phyloP scores from a whole-genome alignment of 2,329 filamentous ascomycete species.

The Hypoxylon sp. region DNA sequence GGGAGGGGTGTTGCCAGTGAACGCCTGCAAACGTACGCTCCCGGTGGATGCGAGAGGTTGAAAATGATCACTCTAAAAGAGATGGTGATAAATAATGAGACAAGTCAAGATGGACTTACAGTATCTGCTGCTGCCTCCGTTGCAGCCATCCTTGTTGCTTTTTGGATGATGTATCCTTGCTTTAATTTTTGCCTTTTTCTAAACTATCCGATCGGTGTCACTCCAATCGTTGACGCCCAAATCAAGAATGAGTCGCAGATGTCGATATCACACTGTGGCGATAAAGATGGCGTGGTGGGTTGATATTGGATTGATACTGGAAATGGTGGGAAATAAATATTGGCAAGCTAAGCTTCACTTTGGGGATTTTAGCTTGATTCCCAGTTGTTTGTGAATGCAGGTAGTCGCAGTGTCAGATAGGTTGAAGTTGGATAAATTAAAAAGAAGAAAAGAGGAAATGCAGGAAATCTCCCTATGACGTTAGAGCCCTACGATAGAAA shows the following conservation, averaged over 20 bases:
- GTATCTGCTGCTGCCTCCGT: slow-evolving; percentile 37
- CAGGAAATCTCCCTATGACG: slow-evolving; percentile 37
- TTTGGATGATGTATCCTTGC: slow-evolving; percentile 22
- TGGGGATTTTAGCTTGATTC: slow-evolving; percentile 24
- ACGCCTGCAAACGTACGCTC: slow-evolving; percentile 19
- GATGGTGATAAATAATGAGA: slow-evolving; percentile 24
- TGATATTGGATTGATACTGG: slow-evolving; percentile 33
- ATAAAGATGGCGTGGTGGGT: slow-evolving; percentile 28
- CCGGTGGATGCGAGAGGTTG: slow-evolving; percentile 30
- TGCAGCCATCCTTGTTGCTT: slow-evolving; percentile 33
- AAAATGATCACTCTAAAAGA: slow-evolving; percentile 24
- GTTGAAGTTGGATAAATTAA: slow-evolving; percentile 34
- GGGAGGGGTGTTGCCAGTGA: slow-evolving; percentile 30
- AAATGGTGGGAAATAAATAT: slow-evolving; percentile 17
- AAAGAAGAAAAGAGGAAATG: slow-evolving; percentile 23
- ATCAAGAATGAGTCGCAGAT: slow-evolving; percentile 33
- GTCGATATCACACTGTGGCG: slow-evolving; percentile 27
- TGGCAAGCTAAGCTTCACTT: slow-evolving; percentile 12
- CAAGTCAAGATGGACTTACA: slow-evolving; percentile 38
- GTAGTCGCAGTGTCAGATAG: slow-evolving; percentile 12
- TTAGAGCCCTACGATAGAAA: slow-evolving; percentile 34
- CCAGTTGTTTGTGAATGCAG: slow-evolving; percentile 12
- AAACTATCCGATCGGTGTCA: slow-evolving; percentile 27
- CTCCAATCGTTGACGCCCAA: slow-evolving; percentile 29
- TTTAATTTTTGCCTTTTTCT: slow-evolving; percentile 18